Conservation (phyloP, 495 filamentous ascomycete species). For the Hypoxylon crocopeplum region DNA sequence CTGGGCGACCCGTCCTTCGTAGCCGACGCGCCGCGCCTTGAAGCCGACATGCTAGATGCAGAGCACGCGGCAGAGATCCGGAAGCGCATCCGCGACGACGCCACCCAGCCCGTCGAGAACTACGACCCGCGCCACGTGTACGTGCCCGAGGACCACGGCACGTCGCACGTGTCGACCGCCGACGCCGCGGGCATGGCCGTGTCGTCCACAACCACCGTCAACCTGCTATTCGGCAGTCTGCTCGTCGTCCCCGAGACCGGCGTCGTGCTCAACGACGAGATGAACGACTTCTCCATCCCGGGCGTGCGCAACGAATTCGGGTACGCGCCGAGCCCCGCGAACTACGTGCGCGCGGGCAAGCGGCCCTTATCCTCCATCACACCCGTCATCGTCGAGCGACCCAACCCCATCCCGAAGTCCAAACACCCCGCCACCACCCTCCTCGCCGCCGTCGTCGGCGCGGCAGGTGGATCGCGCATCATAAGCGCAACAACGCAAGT, state of each 20-base stretch:
- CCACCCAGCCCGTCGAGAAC: slow-evolving; percentile 69
- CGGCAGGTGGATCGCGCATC: slow-evolving; percentile 80
- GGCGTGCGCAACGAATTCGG: slow-evolving; percentile 75
- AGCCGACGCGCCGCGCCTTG: slow-evolving; percentile 56
- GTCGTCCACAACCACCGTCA: slow-evolving; percentile 81
- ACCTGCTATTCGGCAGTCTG: slow-evolving; percentile 80
- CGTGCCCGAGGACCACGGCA: slow-evolving; percentile 63
- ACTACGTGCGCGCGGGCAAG: slow-evolving; percentile 78
- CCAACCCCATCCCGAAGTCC: slow-evolving; percentile 36
- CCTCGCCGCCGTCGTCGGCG: slow-evolving; percentile 63
- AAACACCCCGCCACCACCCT: slow-evolving; percentile 3
- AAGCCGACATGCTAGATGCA: slow-evolving; percentile 65
- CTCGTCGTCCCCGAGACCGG: slow-evolving; percentile 81
- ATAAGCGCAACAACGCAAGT: slow-evolving; percentile 79
- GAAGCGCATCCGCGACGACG: slow-evolving; percentile 69
- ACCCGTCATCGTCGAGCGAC: slow-evolving; percentile 70
- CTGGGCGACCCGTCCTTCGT: slow-evolving; percentile 84
- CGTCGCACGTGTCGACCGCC: slow-evolving; percentile 74
- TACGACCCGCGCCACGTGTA: slow-evolving; percentile 66
- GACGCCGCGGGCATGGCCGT: slow-evolving; percentile 75
- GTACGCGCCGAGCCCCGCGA: slow-evolving; percentile 72
- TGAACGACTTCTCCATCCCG: slow-evolving; percentile 85
- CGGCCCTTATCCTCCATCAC: slow-evolving; percentile 76
- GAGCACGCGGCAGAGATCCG: slow-evolving; percentile 65
- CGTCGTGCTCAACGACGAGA: slow-evolving; percentile 88